Base-by-base conservation (phyloP, 768 basidiomycete genomes). In the Auriculariales sp. region DNA sequence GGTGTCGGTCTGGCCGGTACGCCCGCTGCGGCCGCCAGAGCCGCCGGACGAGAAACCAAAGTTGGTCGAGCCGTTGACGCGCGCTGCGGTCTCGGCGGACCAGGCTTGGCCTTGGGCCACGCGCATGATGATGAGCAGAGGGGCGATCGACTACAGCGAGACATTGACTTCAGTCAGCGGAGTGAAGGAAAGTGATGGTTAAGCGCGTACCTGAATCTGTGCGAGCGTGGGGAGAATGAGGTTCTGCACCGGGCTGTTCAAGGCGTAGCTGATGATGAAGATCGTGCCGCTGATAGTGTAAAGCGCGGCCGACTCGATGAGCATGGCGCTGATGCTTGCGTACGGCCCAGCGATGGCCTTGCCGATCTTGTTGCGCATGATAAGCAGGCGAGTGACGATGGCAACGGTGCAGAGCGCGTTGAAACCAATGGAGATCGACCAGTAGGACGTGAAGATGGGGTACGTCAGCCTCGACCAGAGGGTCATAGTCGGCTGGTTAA, bases 241-340 rank as follows among this genome's bases (percentile, higher is more conserved):
- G 50, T 68, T 67, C n/a, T 58, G 57, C 17, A 66, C 3, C 9
- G 59, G 58, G 46, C 53, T 57, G 45, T 60, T 51, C 2, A 56
- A 24, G 1, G 58, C 61, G 35, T 60, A 65, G 1, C 60, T 46
- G 14, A 67, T 28, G 27, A 70, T 52, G 52, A 66, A 69, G 14
- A 66, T 31, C 9, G 66, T 28, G 6, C 53, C 57, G 28, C 61
- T 51, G 1, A 52, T 33, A 0, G 61, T 46, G 47, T 64, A 67
- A 15, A 62, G 32, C 1, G 60, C 53, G 1, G 66, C 64, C 5
- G 64, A 66, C 47, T 71, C 68, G 52, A 70, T 51, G 27, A 68
- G 47, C 60, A 69, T 67, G n/a, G 51, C 47, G 3, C 25, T 19
- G 34, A 52, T 28, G 2, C 33, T 39, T 6, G 22, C 22, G 47